Percentiles rank a stretch among this genome's conserved stretches.
These are phyloP conservation scores for Sisymbrium irio DNA, from an alignment of 345 rosid genomes.

Conservation along the genomic window DNA sequence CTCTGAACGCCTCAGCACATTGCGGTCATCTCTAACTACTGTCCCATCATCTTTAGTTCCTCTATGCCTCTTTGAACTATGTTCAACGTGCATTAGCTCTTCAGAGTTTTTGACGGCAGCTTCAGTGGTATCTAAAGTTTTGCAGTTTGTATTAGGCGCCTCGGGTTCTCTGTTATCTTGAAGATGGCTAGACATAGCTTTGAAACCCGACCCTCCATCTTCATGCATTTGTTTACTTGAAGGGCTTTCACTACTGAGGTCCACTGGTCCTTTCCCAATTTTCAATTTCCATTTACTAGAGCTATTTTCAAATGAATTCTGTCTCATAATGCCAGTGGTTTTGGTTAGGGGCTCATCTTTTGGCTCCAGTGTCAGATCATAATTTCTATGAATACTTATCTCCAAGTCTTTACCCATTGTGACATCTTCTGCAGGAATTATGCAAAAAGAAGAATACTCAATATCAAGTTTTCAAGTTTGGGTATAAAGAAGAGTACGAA, in stretches of 20 bases:
- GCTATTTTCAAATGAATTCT: constrained; percentile 32
- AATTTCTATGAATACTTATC: constrained; percentile 37
- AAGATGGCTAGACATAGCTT: constrained; percentile 22
- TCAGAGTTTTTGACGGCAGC: not conserved
- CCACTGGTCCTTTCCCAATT: constrained; percentile 33
- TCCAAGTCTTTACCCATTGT: constrained; percentile 41
- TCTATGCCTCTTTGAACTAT: constrained; percentile 42
- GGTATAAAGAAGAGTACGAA: not conserved
- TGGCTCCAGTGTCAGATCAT: constrained; percentile 39
- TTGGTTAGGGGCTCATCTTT: constrained; percentile 36
- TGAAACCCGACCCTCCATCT: constrained; percentile 19
- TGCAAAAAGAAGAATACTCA: not conserved
- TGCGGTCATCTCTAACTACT: constrained; percentile 49
- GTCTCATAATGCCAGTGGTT: constrained; percentile 17
- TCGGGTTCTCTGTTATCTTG: constrained; percentile 25
- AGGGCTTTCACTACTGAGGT: constrained; percentile 31
- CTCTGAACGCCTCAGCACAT: constrained; percentile 69
- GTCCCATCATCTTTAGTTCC: constrained; percentile 34
- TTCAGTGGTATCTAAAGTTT: constrained; percentile 20
- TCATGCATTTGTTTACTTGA: constrained; percentile 35
- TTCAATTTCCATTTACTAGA: constrained; percentile 34
- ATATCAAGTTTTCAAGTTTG: constrained; percentile 9
- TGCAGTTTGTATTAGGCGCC: constrained; percentile 19
- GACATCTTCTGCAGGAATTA: constrained; percentile 42
- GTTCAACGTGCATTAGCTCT: constrained; percentile 14